Evolutionary conservation across 2,329 filamentous ascomycete species (phyloP), one percentile per base, ranked within the genome.

Genomic region (Coniochaeta hoffmannii): DNA sequence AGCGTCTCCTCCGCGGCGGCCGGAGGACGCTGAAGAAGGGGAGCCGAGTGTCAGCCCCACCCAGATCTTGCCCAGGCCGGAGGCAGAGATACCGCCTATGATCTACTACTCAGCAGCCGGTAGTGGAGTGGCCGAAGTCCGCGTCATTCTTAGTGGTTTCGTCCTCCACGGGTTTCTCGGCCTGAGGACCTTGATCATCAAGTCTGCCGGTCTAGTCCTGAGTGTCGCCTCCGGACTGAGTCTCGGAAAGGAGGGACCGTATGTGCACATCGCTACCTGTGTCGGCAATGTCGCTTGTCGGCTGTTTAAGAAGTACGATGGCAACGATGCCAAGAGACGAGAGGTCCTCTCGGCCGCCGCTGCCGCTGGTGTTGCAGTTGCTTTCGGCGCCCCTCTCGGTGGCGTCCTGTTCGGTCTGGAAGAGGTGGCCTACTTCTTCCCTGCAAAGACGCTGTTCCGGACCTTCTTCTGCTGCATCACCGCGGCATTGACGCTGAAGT

Each of bases 381-480:
- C 93, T 12, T 97, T 97, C 68, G 93, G 93, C 35, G 91, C 93
- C 1, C 93, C 93, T 41, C 66, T 85, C 0, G 90, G 91, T 9
- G 93, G 93, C 53, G 91, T 97, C 1, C 78, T 97, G 2, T 97
- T 97, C 70, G 91, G 90, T 32, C 72, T 97, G 30, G 94, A 99
- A 71, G 94, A 97, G 78, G 92, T 97, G 59, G 85, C 89, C 62
- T 97, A 97, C 71, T 97, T 97, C 71, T 97, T 97, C 69, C 93
- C 94, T 0, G 90, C 93, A 6, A 97, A 99, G 74, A 97, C 93
- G 0, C 80, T 99, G 9, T 99, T 99, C 75, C 80, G 94, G 54
- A 97, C 94, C 0, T 99, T 99, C 71, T 97, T 97, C 72, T 97
- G 93, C 75, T 97, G 93, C 71, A 97, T 97, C 63, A 87, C 88